phyloP scores from a whole-genome alignment of 352 stramenopile genomes.

The Phytopythium sindhum region DNA sequence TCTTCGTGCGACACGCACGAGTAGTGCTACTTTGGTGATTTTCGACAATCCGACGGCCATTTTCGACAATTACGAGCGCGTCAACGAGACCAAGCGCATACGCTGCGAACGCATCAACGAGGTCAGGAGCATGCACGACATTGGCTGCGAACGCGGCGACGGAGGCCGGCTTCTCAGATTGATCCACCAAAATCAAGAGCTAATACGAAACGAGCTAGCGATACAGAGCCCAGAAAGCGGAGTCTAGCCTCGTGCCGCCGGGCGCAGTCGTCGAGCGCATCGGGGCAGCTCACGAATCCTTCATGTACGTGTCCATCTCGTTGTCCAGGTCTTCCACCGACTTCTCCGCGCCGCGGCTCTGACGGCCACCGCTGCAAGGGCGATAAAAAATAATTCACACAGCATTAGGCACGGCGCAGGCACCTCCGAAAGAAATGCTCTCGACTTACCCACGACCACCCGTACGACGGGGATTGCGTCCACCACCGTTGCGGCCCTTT shows the following conservation, averaged over 20 bases:
- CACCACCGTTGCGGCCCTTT: slow-evolving; percentile 35
- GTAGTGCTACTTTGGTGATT: too few species aligned
- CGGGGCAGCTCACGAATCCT: slow-evolving; percentile 24
- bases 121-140: too few species aligned
- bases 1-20: background rate
- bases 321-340: slow-evolving; percentile 69
- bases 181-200: background rate
- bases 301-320: slow-evolving; percentile 89
- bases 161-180: background rate
- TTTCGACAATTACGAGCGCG: too few species aligned
- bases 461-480: slow-evolving; percentile 34
- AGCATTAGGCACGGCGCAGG: slow-evolving; percentile 4
- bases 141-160: background rate
- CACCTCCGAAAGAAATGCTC: slow-evolving; percentile 6
- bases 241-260: background rate
- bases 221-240: background rate
- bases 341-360: slow-evolving; percentile 32
- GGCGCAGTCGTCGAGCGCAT: background rate
- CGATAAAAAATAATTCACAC: slow-evolving; percentile 3
- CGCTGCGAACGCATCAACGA: too few species aligned
- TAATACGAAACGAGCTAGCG: background rate
- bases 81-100: too few species aligned
- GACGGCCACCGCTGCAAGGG: slow-evolving; percentile 22
- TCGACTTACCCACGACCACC: slow-evolving; percentile 17
- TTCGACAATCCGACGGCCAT: too few species aligned